Evolutionary conservation across 1,284 basidiomycete genomes (phyloP), one percentile per base, ranked within the genome.

Genomic region (Hymenochaete sp.): DNA sequence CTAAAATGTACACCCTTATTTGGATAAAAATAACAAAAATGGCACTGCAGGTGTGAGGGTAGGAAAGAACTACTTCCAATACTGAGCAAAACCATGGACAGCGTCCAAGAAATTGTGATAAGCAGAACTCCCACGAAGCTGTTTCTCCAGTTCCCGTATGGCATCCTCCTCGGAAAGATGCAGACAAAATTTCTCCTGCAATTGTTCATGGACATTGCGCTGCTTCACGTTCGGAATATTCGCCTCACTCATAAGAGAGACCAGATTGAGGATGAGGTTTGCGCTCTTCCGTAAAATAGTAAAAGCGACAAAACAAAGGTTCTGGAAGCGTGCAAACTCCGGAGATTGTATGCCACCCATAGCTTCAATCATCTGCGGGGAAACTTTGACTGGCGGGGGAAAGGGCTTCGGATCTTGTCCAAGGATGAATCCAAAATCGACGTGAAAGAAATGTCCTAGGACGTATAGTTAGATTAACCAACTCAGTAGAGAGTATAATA

Each of bases 361-460:
- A 6, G 88, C 93, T 58, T 99, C 96, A 1, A 98, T 92, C 96
- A 98, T 99, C 61, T 98, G 96, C 57, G 96, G 95, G 66, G 93
- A 96, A 22, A 99, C 88, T 64, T 99, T 99, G 56, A 98, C 93
- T 1, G 93, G 89, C 1, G 96, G 96, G 3, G 96, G 93, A 60
- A 96, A 97, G 0, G 93, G 93, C 62, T 99, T 98, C 0, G 96
- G 96, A 59, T 98, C 96, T 5, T 93, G 83, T 2, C 95, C 95
- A 6, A 99, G 75, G 56, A 98, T 98, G 65, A 98, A 99, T 2
- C 96, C 95, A 60, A 98, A 99, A 63, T 98, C 96, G 53, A 98
- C 95, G 59, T 92, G 88, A 68, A 92, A 92, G 67, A 89, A 89
- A 58, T 88, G 84, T 4, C 82, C 78, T 82, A 44, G 16, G 16